Base-by-base conservation (phyloP, 2,329 filamentous ascomycete species). In the Xylaria hypoxylon region DNA sequence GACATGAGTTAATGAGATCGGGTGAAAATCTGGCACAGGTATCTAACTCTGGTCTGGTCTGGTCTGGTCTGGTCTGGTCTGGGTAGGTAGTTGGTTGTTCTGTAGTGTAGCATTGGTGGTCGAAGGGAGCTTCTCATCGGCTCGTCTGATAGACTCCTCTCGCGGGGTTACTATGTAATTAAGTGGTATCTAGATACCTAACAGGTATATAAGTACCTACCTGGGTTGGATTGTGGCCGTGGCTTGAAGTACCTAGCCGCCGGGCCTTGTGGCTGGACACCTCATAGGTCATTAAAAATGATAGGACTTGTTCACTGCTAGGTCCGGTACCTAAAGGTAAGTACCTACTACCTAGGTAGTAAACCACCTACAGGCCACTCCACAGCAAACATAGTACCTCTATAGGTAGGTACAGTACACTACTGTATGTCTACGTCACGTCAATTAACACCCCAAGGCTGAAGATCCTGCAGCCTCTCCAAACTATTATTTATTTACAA, bases 1-100 rank as follows among this genome's bases (percentile, higher is more conserved):
- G 85, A 81, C 82, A 86, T 86, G 28, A 31, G 55, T 19, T 24
- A 17, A 19, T 28, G 26, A 48, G 47, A 22, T 19, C 3, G 17
- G 19, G 31, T n/a, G 22, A 22, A 42, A 24, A 44, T 38, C 31
- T 31, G 24, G 24, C 15, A 26, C 52, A 55, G 52, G 15, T 38
- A 31, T 44, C 42, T 44, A 24, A 31, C 31, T 53, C n/a, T 55
- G n/a, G n/a, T n/a, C n/a, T n/a, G n/a, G n/a, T n/a, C n/a, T n/a
- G n/a, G n/a, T n/a, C n/a, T n/a, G n/a, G n/a, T n/a, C n/a, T n/a
- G n/a, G n/a, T n/a, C n/a, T n/a, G n/a, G n/a, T n/a, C n/a, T n/a
- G n/a, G n/a, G n/a, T n/a, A n/a, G 7, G n/a, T 62, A 26, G n/a
- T 47, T 11, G 2, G 1, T 19, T 26, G n/a, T 26, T 28, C 3